A percentile compares a stretch with the other conserved stretches of the same genome.
These are phyloP conservation scores for Syncephalastrum sp. DNA, from an alignment of 371 early-diverging fungal species.

Conservation along the genomic window DNA sequence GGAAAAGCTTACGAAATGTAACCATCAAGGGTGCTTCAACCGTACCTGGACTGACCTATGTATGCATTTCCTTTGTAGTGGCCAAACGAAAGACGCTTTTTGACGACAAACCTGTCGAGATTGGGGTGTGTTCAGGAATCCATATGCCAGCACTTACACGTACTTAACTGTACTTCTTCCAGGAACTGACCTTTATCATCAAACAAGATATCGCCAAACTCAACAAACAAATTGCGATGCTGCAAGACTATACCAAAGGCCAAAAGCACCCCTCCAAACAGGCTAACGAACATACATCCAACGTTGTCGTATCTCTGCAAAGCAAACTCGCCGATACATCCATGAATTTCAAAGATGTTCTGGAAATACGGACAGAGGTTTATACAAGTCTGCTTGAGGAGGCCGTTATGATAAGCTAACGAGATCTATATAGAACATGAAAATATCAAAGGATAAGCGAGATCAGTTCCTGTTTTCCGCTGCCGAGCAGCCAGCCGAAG, in stretches of 20 bases:
- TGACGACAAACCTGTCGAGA: conserved; percentile 75
- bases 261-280: conserved; percentile 66
- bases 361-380: conserved; percentile 90
- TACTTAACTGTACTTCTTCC: conserved; percentile 12
- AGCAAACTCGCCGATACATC: conserved; percentile 87
- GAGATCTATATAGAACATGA: conserved; percentile 57
- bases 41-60: background rate
- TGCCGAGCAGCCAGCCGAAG: conserved; percentile 29
- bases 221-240: conserved; percentile 85
- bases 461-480: conserved; percentile 57
- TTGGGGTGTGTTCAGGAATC: conserved; percentile 49
- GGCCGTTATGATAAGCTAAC: background rate
- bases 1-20: conserved; percentile 67
- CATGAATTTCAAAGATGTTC: conserved; percentile 87
- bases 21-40: conserved; percentile 3
- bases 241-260: conserved; percentile 64
- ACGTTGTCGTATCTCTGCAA: conserved; percentile 89
- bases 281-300: conserved; percentile 88
- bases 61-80: conserved; percentile 40
- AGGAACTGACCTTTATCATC: conserved; percentile 91
- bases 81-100: conserved; percentile 74
- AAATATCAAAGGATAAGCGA: conserved; percentile 68
- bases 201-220: conserved; percentile 94
- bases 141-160: background rate
- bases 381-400: too few species aligned